phyloP scores from a whole-genome alignment of 768 basidiomycete genomes.

The Lyophyllum atratum region DNA sequence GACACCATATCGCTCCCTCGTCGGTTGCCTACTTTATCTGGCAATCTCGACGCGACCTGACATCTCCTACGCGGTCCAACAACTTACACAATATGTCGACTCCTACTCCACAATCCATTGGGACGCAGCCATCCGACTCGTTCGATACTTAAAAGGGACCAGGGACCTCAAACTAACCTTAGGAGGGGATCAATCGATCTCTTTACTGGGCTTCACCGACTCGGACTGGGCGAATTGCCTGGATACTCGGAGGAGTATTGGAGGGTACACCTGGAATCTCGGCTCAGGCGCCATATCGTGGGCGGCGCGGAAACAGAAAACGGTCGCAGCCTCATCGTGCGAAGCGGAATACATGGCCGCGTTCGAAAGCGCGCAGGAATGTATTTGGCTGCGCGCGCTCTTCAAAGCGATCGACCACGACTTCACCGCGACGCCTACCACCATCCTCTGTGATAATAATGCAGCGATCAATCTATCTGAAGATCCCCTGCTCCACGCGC shows the following conservation, averaged over 20 bases:
- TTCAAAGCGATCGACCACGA: no score
- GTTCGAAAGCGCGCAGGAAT: no score
- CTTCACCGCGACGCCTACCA: no score
- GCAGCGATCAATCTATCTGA: no score
- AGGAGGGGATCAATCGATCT: background rate
- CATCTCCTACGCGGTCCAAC: constrained; percentile 1
- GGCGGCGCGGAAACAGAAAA: constrained; percentile 1
- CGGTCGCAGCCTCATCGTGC: constrained; percentile 18
- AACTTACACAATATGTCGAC: background rate
- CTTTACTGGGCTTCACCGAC: constrained; percentile 24
- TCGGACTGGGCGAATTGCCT: no score
- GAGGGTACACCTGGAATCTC: constrained; percentile 20
- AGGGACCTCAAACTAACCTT: background rate
- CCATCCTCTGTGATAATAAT: no score
- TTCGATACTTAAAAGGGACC: constrained; percentile 7
- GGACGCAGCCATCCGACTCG: background rate
- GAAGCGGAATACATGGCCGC: no score
- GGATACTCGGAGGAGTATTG: constrained; percentile 18
- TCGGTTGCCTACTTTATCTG: no score
- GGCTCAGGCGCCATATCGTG: constrained; percentile 20
- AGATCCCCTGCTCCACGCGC: no score
- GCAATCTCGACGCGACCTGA: no score
- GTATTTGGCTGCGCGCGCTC: no score
- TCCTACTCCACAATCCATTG: background rate
- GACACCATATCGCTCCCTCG: background rate